Base-by-base conservation (phyloP, 495 filamentous ascomycete genomes). In the Aspergillus bridgeri region DNA sequence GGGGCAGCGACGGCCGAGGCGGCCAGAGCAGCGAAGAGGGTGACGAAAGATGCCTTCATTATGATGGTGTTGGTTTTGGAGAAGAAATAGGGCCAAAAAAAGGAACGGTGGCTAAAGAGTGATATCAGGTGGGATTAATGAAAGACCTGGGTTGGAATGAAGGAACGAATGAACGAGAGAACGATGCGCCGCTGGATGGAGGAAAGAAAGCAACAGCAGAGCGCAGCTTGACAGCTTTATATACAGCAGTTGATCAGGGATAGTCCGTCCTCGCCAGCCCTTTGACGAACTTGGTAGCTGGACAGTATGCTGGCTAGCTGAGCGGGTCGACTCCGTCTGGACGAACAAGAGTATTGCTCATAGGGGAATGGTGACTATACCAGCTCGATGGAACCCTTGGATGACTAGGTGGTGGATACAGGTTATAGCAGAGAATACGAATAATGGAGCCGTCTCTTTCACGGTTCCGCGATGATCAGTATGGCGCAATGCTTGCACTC, bases 21-120 rank as follows among this genome's bases (percentile, higher is more conserved):
- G 58, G 72, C 70, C 50, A 72, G 51, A 52, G 69, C 63, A 53
- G 70, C 70, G 51, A 76, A n/a, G 54, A 63, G 60, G 53, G 72
- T 59, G 53, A 67, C 57, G 43, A 73, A 68, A 38, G 69, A 65
- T 54, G 66, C 65, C 72, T 75, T 75, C 72, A 75, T 73, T 58
- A 29, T 75, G 67, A 62, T 19, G 60, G 25, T 60, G 46, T 61
- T 64, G 59, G 56, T 63, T 47, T 47, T n/a, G 44, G 4, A 24
- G n/a, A 25, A 27, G 15, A 50, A 15, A 50, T 48, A 59, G 54
- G 53, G 57, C 44, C 63, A 62, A 62, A 54, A n/a, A 45, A 61
- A 51, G 53, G 60, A 52, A 23, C 45, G 47, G 49, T 44, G 33
- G 6, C n/a, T 17, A 22, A 48, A 48, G 38, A 55, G 20, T 48